phyloP scores from a whole-genome alignment of 2,329 filamentous ascomycete species.

The Fulvia fulva region DNA sequence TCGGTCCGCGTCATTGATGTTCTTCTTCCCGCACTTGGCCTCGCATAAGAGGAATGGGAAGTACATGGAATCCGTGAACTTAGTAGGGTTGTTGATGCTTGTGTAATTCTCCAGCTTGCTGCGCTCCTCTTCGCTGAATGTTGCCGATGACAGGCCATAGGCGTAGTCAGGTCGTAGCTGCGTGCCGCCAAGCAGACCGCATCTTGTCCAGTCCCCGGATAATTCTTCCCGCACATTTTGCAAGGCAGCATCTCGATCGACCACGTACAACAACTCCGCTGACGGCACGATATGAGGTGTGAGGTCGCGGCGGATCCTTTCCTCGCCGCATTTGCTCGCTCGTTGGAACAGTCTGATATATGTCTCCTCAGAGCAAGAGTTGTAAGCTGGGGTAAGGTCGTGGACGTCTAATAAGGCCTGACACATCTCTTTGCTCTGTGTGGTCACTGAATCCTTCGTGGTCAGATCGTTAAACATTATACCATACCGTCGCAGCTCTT shows the following conservation, averaged over 20 bases:
- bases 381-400: conserved; percentile 1
- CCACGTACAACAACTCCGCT: conserved; percentile 5
- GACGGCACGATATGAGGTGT: conserved; percentile 5
- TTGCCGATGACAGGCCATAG: conserved; percentile 6
- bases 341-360: conserved; percentile 3
- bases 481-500: not conserved
- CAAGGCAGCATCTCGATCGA: conserved; percentile 1
- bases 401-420: not conserved
- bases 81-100: conserved; percentile 4
- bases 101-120: conserved; percentile 9
- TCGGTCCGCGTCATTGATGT: conserved; percentile 22
- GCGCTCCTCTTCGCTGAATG: conserved; percentile 12
- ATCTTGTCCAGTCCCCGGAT: conserved; percentile 12
- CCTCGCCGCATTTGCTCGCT: conserved; percentile 1
- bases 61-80: conserved; percentile 17
- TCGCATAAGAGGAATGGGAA: conserved; percentile 27
- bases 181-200: conserved; percentile 6
- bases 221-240: conserved; percentile 6
- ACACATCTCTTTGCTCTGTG: not conserved
- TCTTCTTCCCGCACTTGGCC: conserved; percentile 20
- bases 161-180: conserved; percentile 12
- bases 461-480: not conserved
- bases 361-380: conserved; percentile 2
- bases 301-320: conserved; percentile 2
- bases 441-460: not conserved